These are phyloP conservation scores for Ophiostoma fasciatum DNA, from an alignment of 2,329 filamentous ascomycete genomes.

Conservation along the genomic window DNA sequence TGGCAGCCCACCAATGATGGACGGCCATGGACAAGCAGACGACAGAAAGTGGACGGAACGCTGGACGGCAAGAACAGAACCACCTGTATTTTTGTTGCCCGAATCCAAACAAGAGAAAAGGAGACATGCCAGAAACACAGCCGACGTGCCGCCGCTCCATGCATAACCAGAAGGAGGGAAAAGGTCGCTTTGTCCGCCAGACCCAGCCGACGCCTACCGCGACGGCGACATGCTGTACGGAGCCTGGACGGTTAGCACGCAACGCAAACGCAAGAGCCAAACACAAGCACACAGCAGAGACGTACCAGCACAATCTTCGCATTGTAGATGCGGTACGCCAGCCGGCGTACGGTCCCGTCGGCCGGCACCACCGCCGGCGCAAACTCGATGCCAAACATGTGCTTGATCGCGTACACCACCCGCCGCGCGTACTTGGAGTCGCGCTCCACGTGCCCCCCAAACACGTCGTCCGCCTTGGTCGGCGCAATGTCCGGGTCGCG, in stretches of 20 bases:
- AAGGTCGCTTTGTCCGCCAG: too few species aligned
- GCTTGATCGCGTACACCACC: conserved; percentile 84
- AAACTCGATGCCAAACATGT: conserved; percentile 97
- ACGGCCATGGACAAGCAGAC: too few species aligned
- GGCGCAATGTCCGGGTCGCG: conserved; percentile 84
- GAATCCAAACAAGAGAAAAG: too few species aligned
- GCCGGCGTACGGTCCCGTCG: conserved; percentile 76
- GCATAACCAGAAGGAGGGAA: too few species aligned
- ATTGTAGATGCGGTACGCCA: conserved; percentile 90
- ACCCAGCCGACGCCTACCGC: too few species aligned
- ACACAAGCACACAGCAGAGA: conserved; percentile 11
- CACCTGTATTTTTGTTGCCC: too few species aligned
- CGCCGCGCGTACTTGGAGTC: conserved; percentile 80
- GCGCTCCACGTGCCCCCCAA: conserved; percentile 71
- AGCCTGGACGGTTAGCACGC: conserved; percentile 28
- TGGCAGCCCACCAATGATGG: too few species aligned
- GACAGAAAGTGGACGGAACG: too few species aligned
- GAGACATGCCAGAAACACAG: too few species aligned
- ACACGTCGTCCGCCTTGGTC: conserved; percentile 60
- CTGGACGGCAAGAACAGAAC: too few species aligned
- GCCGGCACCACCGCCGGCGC: conserved; percentile 83
- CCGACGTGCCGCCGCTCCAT: too few species aligned
- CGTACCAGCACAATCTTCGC: conserved; percentile 87
- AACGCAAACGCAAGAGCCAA: background rate
- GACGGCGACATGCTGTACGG: conserved; percentile 58